Conservation (phyloP, 2,329 filamentous ascomycete genomes). For the Hawksworthiomyces lignivorus region DNA sequence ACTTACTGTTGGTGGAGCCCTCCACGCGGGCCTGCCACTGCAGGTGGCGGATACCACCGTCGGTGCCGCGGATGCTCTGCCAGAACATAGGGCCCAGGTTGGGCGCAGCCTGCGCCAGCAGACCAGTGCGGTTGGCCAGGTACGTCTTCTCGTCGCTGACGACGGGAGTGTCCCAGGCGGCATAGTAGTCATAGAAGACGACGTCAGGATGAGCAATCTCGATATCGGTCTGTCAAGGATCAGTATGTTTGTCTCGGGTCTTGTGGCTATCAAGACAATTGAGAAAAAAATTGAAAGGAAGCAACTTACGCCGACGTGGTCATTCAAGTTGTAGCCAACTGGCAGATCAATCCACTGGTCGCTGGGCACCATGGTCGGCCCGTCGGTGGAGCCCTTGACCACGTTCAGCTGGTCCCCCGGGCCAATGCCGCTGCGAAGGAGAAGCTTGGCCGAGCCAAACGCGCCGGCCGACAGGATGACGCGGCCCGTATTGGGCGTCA, state of each 20-base stretch:
- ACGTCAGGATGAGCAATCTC: conserved; percentile 37
- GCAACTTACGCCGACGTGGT: conserved; percentile 43
- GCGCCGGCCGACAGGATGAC: conserved; percentile 62
- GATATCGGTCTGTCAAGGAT: conserved; percentile 42
- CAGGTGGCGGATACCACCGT: conserved; percentile 54
- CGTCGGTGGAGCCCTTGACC: conserved; percentile 42
- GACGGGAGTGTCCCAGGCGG: conserved; percentile 45
- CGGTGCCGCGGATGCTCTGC: conserved; percentile 47
- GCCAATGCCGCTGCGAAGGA: conserved; percentile 62
- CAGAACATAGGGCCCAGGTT: conserved; percentile 56
- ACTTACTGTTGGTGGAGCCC: conserved; percentile 19
- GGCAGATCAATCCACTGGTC: conserved; percentile 50
- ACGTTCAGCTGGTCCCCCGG: conserved; percentile 50
- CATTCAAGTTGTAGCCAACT: conserved; percentile 51
- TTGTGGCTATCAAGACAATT: too few relatives aligned
- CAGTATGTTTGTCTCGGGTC: too few relatives aligned
- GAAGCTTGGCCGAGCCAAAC: conserved; percentile 62
- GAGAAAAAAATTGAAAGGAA: too few relatives aligned
- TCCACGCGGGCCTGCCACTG: conserved; percentile 48
- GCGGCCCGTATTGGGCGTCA: conserved; percentile 52
- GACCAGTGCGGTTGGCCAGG: conserved; percentile 45
- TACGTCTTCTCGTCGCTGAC: conserved; percentile 36
- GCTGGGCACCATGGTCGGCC: conserved; percentile 41
- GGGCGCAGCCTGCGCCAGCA: conserved; percentile 57
- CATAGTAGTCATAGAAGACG: conserved; percentile 58